Evolutionary conservation across 306 rosid genomes (phyloP).

Genomic region (Prunus mume): DNA sequence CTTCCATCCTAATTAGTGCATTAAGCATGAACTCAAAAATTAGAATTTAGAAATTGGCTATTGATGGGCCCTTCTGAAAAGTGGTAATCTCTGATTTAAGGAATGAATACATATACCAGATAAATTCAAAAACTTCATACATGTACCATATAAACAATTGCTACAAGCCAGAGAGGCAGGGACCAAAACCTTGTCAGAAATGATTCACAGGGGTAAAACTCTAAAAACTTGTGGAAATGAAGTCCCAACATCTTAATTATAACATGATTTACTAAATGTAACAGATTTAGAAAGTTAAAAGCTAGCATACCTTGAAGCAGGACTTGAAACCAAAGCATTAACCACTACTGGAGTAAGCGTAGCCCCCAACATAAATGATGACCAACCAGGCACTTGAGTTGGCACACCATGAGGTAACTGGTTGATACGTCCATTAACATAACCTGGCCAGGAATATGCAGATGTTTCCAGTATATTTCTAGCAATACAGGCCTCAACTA

Average conservation of each 20-base stretch:
- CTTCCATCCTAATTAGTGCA: background rate
- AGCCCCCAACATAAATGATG: slow-evolving; percentile 83
- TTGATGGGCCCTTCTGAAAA: background rate
- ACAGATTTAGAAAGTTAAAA: background rate
- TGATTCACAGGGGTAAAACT: background rate
- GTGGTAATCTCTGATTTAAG: background rate
- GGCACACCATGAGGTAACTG: slow-evolving; percentile 80
- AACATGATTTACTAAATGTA: background rate
- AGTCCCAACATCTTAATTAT: background rate
- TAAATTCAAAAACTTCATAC: background rate
- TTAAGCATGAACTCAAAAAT: background rate
- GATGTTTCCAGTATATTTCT: slow-evolving; percentile 81
- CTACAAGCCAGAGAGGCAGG: slow-evolving; percentile 1
- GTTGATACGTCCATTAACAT: slow-evolving; percentile 64
- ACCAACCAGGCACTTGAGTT: slow-evolving; percentile 81
- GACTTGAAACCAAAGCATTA: slow-evolving; percentile 76
- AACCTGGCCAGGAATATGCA: slow-evolving; percentile 91
- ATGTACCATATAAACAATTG: background rate
- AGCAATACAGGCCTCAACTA: slow-evolving; percentile 94
- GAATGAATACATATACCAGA: background rate
- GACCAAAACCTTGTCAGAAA: background rate
- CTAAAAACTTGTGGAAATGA: background rate
- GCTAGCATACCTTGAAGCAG: slow-evolving; percentile 81
- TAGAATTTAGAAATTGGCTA: background rate
- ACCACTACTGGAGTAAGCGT: slow-evolving; percentile 59